Conservation (phyloP, 163 green algal species). For the Scenedesmus sp. region DNA sequence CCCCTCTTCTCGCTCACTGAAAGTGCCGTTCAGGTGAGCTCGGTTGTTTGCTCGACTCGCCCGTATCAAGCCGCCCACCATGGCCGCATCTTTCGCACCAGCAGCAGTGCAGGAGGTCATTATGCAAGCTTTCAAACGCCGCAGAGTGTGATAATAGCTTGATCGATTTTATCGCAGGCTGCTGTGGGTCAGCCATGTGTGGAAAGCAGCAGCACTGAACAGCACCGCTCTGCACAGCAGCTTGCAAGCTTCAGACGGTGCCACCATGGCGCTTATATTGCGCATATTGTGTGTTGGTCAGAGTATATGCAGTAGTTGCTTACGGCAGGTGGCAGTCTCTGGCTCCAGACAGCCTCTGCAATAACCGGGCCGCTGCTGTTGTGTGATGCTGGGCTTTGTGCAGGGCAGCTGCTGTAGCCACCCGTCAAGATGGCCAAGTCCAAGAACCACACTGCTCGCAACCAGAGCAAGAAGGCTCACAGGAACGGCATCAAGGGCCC, state of each 20-base stretch:
- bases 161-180: neutral
- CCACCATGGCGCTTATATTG: neutral
- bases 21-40: neutral
- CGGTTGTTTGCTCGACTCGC: neutral
- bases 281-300: neutral
- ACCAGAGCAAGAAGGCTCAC: slow-evolving; percentile 97
- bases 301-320: neutral
- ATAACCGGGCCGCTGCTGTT: neutral
- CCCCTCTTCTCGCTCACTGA: neutral
- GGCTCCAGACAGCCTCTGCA: neutral
- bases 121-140: neutral
- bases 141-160: neutral
- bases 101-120: neutral
- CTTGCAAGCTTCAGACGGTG: neutral
- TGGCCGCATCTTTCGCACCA: neutral
- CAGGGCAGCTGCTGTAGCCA: slow-evolving; percentile 6
- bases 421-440: slow-evolving; percentile 84
- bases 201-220: neutral
- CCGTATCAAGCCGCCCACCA: neutral
- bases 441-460: slow-evolving; percentile 97
- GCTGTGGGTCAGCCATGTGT: neutral
- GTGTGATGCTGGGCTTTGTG: neutral
- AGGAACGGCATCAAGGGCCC: slow-evolving; percentile 98
- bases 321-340: neutral
- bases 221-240: neutral